Conservation (phyloP, 768 basidiomycete genomes). For the Termitomyces sp. region DNA sequence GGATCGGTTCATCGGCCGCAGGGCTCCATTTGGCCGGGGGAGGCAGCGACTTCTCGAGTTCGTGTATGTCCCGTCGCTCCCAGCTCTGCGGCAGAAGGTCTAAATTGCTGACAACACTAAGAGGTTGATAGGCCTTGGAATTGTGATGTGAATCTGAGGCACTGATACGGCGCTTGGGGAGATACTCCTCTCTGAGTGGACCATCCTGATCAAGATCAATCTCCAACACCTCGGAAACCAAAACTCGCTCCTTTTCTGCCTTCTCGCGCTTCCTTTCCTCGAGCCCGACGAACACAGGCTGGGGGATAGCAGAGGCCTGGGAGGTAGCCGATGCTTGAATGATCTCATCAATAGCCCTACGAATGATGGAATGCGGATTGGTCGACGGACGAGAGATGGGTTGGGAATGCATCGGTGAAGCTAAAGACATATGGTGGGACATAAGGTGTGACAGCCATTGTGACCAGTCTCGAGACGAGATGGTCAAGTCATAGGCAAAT, state of each 20-base stretch:
- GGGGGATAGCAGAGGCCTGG: slow-evolving; percentile 30
- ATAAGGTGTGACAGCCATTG: slow-evolving; percentile 65
- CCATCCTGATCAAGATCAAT: slow-evolving; percentile 83
- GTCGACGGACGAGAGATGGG: slow-evolving; percentile 75
- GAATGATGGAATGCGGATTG: slow-evolving; percentile 64
- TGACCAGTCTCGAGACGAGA: slow-evolving; percentile 59
- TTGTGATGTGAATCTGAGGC: slow-evolving; percentile 21
- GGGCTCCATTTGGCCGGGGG: slow-evolving; percentile 83
- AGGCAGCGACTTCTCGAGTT: slow-evolving; percentile 36
- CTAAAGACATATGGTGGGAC: slow-evolving; percentile 58
- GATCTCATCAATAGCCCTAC: slow-evolving; percentile 65
- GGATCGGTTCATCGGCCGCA: slow-evolving; percentile 69
- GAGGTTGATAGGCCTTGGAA: slow-evolving; percentile 10
- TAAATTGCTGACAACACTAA: slow-evolving; percentile 4
- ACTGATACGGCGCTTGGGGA: slow-evolving; percentile 62
- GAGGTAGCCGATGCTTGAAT: slow-evolving; percentile 40
- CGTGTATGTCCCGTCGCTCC: slow-evolving; percentile 13
- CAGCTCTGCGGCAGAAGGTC: slow-evolving; percentile 8
- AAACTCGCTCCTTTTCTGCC: slow-evolving; percentile 35
- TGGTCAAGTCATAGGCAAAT: slow-evolving; percentile 64
- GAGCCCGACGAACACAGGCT: slow-evolving; percentile 68
- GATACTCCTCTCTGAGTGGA: slow-evolving; percentile 74
- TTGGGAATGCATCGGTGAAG: slow-evolving; percentile 56
- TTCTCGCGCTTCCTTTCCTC: slow-evolving; percentile 58
- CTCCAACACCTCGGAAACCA: slow-evolving; percentile 48